Evolutionary conservation across 345 rosid genomes (phyloP).

Genomic region (Ricinus communis): DNA sequence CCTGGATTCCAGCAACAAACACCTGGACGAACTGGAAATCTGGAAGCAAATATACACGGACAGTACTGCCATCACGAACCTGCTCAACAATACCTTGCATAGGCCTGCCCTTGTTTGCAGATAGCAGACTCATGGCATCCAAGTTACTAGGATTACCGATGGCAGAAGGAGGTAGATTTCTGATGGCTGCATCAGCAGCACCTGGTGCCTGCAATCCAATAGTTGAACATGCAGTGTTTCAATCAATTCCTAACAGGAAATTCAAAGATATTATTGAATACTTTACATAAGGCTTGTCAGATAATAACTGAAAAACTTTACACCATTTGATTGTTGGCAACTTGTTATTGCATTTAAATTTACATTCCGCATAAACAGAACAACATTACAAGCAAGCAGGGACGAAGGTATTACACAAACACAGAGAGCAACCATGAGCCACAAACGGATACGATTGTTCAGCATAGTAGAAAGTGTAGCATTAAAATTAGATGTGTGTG

Average conservation of each 20-base stretch:
- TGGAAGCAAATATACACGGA: conserved; percentile 92
- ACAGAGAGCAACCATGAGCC: not conserved
- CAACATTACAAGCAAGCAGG: not conserved
- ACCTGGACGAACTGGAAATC: conserved; percentile 96
- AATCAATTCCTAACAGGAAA: not conserved
- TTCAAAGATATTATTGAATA: not conserved
- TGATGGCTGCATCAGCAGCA: conserved; percentile 75
- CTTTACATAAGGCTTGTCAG: not conserved
- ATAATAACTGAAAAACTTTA: not conserved
- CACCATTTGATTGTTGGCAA: not conserved
- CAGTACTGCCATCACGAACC: conserved; percentile 90
- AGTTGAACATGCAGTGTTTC: not conserved
- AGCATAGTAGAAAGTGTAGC: not conserved
- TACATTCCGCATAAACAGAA: not conserved
- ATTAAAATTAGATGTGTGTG: not conserved
- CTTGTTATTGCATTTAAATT: not conserved
- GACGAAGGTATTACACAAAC: not conserved
- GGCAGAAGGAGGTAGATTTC: conserved; percentile 92
- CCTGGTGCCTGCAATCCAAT: conserved; percentile 60
- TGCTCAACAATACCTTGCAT: conserved; percentile 94
- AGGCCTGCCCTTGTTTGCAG: conserved; percentile 78
- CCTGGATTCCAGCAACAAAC: conserved; percentile 97
- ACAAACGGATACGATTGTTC: not conserved
- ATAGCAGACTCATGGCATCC: conserved; percentile 79
- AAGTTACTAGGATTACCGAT: conserved; percentile 79